Conservation (phyloP, 169 alveolate genomes). For the Hammondia hammondi region DNA sequence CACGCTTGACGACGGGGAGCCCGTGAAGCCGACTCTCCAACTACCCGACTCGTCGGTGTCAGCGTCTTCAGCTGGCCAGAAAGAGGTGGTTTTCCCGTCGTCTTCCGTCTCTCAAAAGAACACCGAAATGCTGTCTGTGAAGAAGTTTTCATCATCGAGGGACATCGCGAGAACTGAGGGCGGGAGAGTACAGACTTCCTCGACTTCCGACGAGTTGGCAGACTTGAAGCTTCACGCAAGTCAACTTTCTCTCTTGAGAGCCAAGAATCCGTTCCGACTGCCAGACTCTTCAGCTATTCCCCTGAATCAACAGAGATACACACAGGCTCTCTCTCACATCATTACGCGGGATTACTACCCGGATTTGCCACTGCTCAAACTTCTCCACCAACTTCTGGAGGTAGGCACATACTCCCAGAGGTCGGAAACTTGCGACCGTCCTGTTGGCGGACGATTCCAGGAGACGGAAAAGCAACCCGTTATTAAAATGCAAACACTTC, state of each 20-base stretch:
- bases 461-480: too few relatives aligned
- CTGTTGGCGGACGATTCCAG: too few relatives aligned
- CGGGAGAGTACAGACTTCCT: neutral
- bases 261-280: neutral
- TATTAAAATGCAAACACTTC: too few relatives aligned
- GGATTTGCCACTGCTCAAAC: conserved; percentile 62
- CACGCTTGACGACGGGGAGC: too few relatives aligned
- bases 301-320: conserved; percentile 6
- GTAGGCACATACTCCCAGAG: neutral
- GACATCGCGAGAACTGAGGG: neutral
- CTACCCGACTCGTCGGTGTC: too few relatives aligned
- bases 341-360: conserved; percentile 48
- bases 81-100: too few relatives aligned
- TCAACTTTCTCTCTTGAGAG: conserved; percentile 42
- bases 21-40: too few relatives aligned
- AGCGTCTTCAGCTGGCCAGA: too few relatives aligned
- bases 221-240: conserved; percentile 18
- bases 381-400: conserved; percentile 53
- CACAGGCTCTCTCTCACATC: conserved; percentile 30
- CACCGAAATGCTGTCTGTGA: too few relatives aligned
- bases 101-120: too few relatives aligned
- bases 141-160: too few relatives aligned
- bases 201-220: conserved; percentile 7
- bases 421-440: too few relatives aligned
- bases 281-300: conserved; percentile 35